Percentiles rank a stretch among this genome's conserved stretches.
These are phyloP conservation scores for Globisporangium sylvaticum DNA, from an alignment of 352 stramenopile species.

Conservation along the genomic window DNA sequence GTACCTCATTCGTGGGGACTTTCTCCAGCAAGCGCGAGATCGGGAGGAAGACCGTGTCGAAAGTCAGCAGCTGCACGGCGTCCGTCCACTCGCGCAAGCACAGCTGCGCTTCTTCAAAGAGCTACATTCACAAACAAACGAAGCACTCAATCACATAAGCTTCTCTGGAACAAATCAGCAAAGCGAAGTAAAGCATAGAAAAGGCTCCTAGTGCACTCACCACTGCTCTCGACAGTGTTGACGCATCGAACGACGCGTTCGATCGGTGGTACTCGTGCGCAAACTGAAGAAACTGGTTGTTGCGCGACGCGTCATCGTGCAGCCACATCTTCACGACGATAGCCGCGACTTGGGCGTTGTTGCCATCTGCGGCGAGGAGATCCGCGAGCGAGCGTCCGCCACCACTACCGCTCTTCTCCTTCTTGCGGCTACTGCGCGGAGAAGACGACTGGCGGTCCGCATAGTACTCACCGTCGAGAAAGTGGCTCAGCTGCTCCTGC, in stretches of 20 bases:
- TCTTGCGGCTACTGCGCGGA: conserved; percentile 24
- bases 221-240: conserved; percentile 18
- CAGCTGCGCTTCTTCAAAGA: conserved; percentile 44
- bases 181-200: neutral
- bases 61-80: conserved; percentile 62
- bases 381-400: neutral
- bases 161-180: neutral
- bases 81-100: conserved; percentile 44
- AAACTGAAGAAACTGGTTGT: conserved; percentile 52
- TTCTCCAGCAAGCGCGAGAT: conserved; percentile 48
- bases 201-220: neutral
- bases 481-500: conserved; percentile 48
- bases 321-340: conserved; percentile 46
- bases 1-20: conserved; percentile 47
- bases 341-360: conserved; percentile 20
- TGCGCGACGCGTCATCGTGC: conserved; percentile 33
- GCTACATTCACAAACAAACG: conserved; percentile 21
- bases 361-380: neutral
- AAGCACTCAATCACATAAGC: neutral
- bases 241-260: conserved; percentile 3
- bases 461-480: conserved; percentile 15
- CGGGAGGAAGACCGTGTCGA: conserved; percentile 63
- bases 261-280: conserved; percentile 26
- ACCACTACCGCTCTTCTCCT: conserved; percentile 11
- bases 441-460: conserved; percentile 27